Base-by-base conservation (phyloP, 1,284 basidiomycete genomes). In the Hemileia vastatrix region DNA sequence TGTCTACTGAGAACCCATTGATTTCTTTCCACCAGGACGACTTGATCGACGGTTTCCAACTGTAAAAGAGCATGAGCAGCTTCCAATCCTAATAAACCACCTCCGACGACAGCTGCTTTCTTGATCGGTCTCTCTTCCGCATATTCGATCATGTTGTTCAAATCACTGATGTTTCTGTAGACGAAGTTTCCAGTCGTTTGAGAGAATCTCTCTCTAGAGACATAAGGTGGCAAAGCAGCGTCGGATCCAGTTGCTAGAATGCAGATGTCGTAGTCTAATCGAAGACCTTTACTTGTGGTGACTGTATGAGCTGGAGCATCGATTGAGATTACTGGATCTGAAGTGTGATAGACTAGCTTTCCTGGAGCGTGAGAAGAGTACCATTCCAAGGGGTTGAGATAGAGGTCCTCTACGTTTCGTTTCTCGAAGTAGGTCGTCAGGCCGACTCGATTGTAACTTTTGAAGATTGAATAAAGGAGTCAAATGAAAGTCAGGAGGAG, bases 21-120 rank as follows among this genome's bases (percentile, higher is more conserved):
- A 64, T 82, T 80, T n/a, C 84, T 80, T 69, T 85, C 83, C 43
- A 85, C 76, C 67, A 86, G 83, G 15, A 79, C 71, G 33, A 82
- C 81, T 45, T 79, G 71, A 18, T 75, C 71, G 54, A 78, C 67
- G n/a, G 77, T 78, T 58, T 76, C 75, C 65, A 86, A 78, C 72
- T 88, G 85, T 67, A 84, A 82, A 4, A 84, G 79, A 0, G 86
- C 86, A 69, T 87, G 86, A 11, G 85, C 86, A 0, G 86, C 86
- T 76, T 87, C 86, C 24, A 88, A 78, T 13, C 86, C 86, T 13
- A 87, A 79, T 1, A 88, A 75, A 33, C 86, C 86, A 18, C 85
- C 86, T n/a, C 86, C 86, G 15, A 88, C 79, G 2, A 87, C 81
- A 3, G 81, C 79, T 0, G 82, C 84, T 63, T 78, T 68, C 33